Conservation (phyloP, 257 asterid species). For the Solanum dulcamara region DNA sequence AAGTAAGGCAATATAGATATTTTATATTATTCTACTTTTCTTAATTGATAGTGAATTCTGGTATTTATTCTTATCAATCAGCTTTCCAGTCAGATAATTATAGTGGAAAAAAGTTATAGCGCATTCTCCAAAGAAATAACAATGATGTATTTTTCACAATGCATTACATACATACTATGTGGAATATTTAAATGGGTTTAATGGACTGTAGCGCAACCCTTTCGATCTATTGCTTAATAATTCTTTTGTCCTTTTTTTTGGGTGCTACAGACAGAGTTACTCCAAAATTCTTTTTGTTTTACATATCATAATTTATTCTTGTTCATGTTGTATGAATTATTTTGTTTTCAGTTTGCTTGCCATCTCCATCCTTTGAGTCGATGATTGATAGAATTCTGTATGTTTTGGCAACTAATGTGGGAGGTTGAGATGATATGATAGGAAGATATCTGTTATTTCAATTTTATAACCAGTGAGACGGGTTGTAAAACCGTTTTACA, state of each 20-base stretch:
- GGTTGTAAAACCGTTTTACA: neutral
- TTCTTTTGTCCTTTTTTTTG: neutral
- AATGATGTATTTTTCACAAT: neutral
- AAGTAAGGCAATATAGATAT: neutral
- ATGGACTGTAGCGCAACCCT: neutral
- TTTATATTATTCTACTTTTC: neutral
- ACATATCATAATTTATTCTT: neutral
- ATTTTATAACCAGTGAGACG: neutral
- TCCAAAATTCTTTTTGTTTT: neutral
- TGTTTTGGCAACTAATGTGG: neutral
- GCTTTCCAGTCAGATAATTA: neutral
- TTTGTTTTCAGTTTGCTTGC: neutral
- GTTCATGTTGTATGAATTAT: neutral
- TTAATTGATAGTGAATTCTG: neutral
- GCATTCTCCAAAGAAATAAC: neutral
- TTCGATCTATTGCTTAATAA: neutral
- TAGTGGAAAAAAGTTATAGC: neutral
- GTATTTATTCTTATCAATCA: neutral
- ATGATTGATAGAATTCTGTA: neutral
- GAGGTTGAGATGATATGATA: neutral
- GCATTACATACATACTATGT: neutral
- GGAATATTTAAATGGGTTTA: neutral
- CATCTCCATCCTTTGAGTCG: neutral
- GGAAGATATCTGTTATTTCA: neutral
- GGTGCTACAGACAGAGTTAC: neutral